Evolutionary conservation across 371 early-diverging fungal species (phyloP).

Genomic region (Mucor plumbeus): DNA sequence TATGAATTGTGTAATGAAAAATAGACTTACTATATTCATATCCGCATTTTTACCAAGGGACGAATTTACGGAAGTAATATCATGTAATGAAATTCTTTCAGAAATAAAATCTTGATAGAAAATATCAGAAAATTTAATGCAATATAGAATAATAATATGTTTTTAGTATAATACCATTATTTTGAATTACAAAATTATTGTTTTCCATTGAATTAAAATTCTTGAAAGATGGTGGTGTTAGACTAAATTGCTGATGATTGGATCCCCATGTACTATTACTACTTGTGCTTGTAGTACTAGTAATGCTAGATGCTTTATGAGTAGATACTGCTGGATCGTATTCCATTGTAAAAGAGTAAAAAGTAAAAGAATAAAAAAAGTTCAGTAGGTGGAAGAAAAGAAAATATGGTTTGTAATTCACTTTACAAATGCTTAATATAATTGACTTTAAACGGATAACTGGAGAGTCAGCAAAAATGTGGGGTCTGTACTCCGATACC

Average conservation of each 20-base stretch:
- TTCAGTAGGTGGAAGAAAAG: not conserved
- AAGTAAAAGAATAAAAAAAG: slow-evolving; percentile 12
- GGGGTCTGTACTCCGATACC: slow-evolving; percentile 14
- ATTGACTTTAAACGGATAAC: slow-evolving; percentile 2
- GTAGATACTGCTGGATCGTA: slow-evolving; percentile 23
- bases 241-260: not conserved
- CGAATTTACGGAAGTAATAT: not conserved
- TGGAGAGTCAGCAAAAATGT: slow-evolving; percentile 15
- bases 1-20: slow-evolving; percentile 2
- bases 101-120: not conserved
- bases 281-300: slow-evolving; percentile 31
- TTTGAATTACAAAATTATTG: not conserved
- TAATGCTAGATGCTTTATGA: slow-evolving; percentile 31
- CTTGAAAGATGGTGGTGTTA: not conserved
- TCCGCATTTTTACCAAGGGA: not conserved
- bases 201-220: not conserved
- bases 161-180: not conserved
- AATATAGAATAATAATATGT: not conserved
- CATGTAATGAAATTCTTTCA: not conserved
- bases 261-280: slow-evolving; percentile 19
- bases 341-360: slow-evolving; percentile 20
- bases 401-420: slow-evolving; percentile 18
- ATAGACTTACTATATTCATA: not conserved
- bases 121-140: too few species aligned
- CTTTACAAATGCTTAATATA: slow-evolving; percentile 24